Conservation (phyloP, 2,329 filamentous ascomycete genomes). For the Drechslera avenae region DNA sequence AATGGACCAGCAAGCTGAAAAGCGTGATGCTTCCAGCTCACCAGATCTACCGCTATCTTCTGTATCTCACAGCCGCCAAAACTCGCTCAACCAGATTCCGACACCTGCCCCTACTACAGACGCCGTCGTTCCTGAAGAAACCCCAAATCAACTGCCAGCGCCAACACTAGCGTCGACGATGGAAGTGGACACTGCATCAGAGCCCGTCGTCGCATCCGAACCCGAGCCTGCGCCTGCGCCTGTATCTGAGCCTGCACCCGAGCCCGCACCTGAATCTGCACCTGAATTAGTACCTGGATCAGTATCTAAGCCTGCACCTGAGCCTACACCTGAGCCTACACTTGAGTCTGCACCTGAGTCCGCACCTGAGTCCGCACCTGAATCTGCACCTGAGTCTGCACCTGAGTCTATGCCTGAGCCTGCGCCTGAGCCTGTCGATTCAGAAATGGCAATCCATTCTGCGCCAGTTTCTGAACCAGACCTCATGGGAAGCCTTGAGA, state of each 20-base stretch:
- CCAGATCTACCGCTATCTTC: slow-evolving; percentile 51
- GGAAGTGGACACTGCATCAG: slow-evolving; percentile 7
- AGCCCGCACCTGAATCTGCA: neutral
- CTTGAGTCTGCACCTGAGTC: slow-evolving; percentile 1
- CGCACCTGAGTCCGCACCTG: neutral
- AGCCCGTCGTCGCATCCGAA: neutral
- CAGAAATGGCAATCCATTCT: slow-evolving; percentile 16
- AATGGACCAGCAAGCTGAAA: slow-evolving; percentile 7
- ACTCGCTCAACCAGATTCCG: slow-evolving; percentile 39
- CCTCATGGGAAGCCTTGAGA: slow-evolving; percentile 55
- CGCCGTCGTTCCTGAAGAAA: slow-evolving; percentile 5
- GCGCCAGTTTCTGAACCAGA: slow-evolving; percentile 48
- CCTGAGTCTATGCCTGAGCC: neutral
- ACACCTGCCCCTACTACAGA: slow-evolving; percentile 22
- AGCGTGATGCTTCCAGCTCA: slow-evolving; percentile 48
- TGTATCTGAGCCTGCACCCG: slow-evolving; percentile 3
- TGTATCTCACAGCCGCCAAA: slow-evolving; percentile 47
- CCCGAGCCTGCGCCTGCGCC: neutral
- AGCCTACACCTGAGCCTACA: neutral
- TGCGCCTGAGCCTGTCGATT: slow-evolving; percentile 6
- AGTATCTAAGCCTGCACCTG: neutral
- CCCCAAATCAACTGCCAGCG: slow-evolving; percentile 8
- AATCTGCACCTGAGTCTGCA: slow-evolving; percentile 2
- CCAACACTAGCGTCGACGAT: slow-evolving; percentile 6
- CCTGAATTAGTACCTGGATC: neutral